A percentile compares a stretch with the other conserved stretches of the same genome.
phyloP scores from a whole-genome alignment of 305 asterid species.

The Coffea humblotiana region DNA sequence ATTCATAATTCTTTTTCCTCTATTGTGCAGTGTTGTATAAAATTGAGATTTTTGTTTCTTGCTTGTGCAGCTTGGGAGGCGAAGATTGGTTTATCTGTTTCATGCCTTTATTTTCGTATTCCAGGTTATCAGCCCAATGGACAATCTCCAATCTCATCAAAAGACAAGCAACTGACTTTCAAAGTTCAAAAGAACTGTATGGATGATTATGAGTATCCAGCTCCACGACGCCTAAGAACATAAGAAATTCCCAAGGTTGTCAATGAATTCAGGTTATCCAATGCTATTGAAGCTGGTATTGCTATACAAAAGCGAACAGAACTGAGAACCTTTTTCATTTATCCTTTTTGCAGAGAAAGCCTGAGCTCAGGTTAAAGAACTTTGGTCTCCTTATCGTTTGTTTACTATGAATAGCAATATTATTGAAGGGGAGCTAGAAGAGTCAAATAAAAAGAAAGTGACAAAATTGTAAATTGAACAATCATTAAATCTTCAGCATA shows the following conservation, averaged over 20 bases:
- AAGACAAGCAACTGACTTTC: slow-evolving; percentile 46
- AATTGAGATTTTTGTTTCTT: no score
- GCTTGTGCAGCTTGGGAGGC: no score
- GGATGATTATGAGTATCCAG: slow-evolving; percentile 39
- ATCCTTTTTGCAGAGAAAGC: no score
- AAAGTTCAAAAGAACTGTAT: slow-evolving; percentile 38
- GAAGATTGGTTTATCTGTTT: no score
- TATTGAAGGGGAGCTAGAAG: no score
- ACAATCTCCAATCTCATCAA: slow-evolving; percentile 36
- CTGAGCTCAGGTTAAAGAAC: no score
- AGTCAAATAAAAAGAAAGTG: no score
- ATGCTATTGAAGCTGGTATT: slow-evolving; percentile 71
- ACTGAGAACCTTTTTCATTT: no score
- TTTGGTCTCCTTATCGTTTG: no score
- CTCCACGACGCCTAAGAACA: slow-evolving; percentile 54
- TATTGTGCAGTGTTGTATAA: not conserved
- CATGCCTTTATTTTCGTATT: not conserved
- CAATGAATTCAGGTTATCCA: slow-evolving; percentile 54
- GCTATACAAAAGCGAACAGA: not conserved
- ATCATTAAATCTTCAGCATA: no score
- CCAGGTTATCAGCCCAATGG: not conserved
- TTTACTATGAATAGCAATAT: no score
- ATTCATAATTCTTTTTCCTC: not conserved
- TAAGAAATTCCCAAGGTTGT: slow-evolving; percentile 61
- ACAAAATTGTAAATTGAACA: no score